A percentile compares a stretch with the other conserved stretches of the same genome.
Conservation (phyloP, 2,329 filamentous ascomycete genomes). For the Celoporthe dispersa region DNA sequence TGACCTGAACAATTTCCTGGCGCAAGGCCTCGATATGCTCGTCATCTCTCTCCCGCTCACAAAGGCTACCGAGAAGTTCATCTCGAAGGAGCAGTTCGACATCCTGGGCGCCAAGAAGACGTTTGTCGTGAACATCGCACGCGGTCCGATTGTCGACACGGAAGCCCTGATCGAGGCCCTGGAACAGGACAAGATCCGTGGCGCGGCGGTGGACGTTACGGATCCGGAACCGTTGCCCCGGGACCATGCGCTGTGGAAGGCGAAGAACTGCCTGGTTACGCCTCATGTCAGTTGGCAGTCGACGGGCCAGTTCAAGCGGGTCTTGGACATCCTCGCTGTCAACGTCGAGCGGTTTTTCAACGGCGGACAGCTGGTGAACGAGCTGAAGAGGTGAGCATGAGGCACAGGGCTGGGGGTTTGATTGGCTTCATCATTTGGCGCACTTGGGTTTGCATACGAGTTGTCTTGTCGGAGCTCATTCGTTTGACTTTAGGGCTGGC, state of each 20-base stretch:
- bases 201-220: constrained; percentile 72
- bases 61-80: constrained; percentile 42
- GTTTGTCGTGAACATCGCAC: constrained; percentile 68
- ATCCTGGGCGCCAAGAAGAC: constrained; percentile 48
- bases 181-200: constrained; percentile 43
- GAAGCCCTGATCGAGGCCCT: constrained; percentile 62
- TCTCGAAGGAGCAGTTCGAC: constrained; percentile 49
- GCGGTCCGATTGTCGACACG: constrained; percentile 49
- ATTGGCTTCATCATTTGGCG: neutral
- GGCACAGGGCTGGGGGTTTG: no score
- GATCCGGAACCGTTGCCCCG: constrained; percentile 71
- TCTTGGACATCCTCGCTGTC: constrained; percentile 34
- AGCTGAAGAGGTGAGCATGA: constrained; percentile 20
- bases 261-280: constrained; percentile 64
- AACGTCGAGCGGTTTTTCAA: constrained; percentile 37
- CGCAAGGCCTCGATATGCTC: constrained; percentile 47
- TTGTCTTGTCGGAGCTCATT: no score
- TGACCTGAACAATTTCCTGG: constrained; percentile 46
- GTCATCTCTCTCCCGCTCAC: constrained; percentile 47
- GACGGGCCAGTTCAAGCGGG: constrained; percentile 32
- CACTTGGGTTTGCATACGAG: neutral
- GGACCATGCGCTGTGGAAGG: constrained; percentile 68
- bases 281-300: constrained; percentile 44
- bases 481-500: no score
- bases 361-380: constrained; percentile 36